Conservation (phyloP, 768 basidiomycete genomes). For the Leucocoprinus sp. region DNA sequence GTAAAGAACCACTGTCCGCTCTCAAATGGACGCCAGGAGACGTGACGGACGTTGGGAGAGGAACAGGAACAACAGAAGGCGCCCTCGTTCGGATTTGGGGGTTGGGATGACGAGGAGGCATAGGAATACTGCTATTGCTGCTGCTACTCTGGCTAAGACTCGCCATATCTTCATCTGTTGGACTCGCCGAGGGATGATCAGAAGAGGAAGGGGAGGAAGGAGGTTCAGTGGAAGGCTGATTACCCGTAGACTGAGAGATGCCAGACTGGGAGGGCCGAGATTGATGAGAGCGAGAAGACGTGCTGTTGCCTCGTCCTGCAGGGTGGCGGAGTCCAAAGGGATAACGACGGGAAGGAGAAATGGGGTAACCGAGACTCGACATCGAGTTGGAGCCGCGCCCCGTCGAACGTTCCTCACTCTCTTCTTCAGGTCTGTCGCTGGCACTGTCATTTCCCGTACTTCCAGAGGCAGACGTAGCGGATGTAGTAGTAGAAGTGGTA, state of each 20-base stretch:
- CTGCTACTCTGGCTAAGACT: slow-evolving; percentile 27
- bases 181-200: background rate
- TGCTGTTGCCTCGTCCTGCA: slow-evolving; percentile 14
- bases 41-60: slow-evolving; percentile 15
- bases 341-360: slow-evolving; percentile 46
- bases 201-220: background rate
- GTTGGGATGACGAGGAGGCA: slow-evolving; percentile 35
- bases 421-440: slow-evolving; percentile 26
- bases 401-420: slow-evolving; percentile 45
- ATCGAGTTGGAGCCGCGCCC: slow-evolving; percentile 72
- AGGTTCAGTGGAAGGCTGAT: slow-evolving; percentile 53
- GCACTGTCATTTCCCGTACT: slow-evolving; percentile 14
- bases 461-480: slow-evolving; percentile 8
- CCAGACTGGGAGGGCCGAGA: slow-evolving; percentile 10
- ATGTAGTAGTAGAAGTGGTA: background rate
- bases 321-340: slow-evolving; percentile 62
- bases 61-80: slow-evolving; percentile 22
- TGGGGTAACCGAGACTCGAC: slow-evolving; percentile 77
- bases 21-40: slow-evolving; percentile 8
- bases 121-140: slow-evolving; percentile 26
- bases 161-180: slow-evolving; percentile 15
- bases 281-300: slow-evolving; percentile 8
- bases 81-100: slow-evolving; percentile 15
- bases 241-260: slow-evolving; percentile 54
- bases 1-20: slow-evolving; percentile 13